A percentile compares a stretch with the other conserved stretches of the same genome.
Evolutionary conservation across 345 rosid genomes (phyloP).

Genomic region (Trapa bicornis): DNA sequence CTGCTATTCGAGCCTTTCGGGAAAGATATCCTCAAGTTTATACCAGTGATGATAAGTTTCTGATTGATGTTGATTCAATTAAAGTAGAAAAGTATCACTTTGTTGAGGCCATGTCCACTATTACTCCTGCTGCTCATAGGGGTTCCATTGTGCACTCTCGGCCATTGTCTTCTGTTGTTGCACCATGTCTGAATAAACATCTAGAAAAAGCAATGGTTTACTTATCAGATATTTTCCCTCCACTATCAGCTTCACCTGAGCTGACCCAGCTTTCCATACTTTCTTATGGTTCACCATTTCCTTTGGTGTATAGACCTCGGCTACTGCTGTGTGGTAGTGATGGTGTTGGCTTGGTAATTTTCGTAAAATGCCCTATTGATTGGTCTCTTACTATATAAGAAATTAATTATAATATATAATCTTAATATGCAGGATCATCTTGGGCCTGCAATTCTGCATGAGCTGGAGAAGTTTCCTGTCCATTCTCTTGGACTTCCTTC

Average conservation of each 20-base stretch:
- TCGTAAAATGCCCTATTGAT: conserved; percentile 15
- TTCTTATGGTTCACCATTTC: conserved; percentile 81
- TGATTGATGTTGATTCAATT: conserved; percentile 88
- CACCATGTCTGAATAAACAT: conserved; percentile 79
- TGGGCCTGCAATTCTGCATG: conserved; percentile 95
- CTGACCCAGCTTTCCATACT: conserved; percentile 83
- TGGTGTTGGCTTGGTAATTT: conserved; percentile 89
- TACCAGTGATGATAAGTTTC: conserved; percentile 87
- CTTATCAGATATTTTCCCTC: conserved; percentile 68
- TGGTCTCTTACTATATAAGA: conserved; percentile 19
- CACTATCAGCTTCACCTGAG: conserved; percentile 54
- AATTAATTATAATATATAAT: conserved; percentile 55
- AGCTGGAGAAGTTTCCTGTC: conserved; percentile 93
- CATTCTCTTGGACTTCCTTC: conserved; percentile 96
- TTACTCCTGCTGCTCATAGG: conserved; percentile 97
- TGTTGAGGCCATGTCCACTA: conserved; percentile 88
- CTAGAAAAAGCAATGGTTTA: conserved; percentile 60
- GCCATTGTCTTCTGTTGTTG: conserved; percentile 88
- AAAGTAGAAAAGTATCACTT: conserved; percentile 84
- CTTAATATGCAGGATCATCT: conserved; percentile 90
- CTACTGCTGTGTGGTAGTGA: conserved; percentile 75
- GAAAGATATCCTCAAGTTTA: conserved; percentile 98
- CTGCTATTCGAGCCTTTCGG: conserved; percentile 97
- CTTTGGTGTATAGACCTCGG: conserved; percentile 94
- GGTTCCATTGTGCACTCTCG: conserved; percentile 93